Base-by-base conservation (phyloP, 2,329 filamentous ascomycete genomes). In the Penicillium sp. region DNA sequence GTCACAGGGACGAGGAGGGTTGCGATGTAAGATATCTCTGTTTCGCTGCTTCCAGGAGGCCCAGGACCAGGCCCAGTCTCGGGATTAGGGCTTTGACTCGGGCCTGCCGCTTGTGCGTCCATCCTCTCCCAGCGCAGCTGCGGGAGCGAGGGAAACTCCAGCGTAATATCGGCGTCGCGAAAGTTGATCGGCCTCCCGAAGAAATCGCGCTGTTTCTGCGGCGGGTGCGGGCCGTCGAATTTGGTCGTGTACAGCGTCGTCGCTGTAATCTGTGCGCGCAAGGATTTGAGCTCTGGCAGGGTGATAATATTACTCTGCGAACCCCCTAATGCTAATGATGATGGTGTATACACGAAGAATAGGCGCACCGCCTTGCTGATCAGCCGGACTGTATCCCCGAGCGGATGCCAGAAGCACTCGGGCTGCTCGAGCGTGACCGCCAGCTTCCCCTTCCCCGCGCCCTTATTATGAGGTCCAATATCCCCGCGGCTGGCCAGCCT, bases 221-320 rank as follows among this genome's bases (percentile, higher is more conserved):
- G 26, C 0, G 56, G 60, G 11, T 56, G 44, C 13, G 45, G 23
- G 13, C 52, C 38, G 21, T 62, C 45, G 11, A 47, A 44, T 4
- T 31, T 48, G 5, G 54, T 56, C 1, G 66, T 67, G 51, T 61
- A 67, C 23, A 67, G 55, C 0, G 65, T 67, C 6, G 60, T 67
- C 19, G 62, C 62, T 7, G 52, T 54, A 6, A 66, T 52, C 17
- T 58, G 56, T 15, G 61, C 66, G 4, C 60, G 54, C 15, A 67
- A 47, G 7, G 64, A 64, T 52, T 65, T 60, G 15, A 67, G 52
- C 17, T 66, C 53, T 3, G 64, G 64, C 19, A 57, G 30, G 8
- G 44, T 17, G 46, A 6, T 35, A 15, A 5, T 41, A 17, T 15
- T 41, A 41, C 35, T 2, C 35, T 41, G 35, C 1, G 35, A 8